phyloP scores from a whole-genome alignment of 352 stramenopile species.

The Blastocystis sp. region DNA sequence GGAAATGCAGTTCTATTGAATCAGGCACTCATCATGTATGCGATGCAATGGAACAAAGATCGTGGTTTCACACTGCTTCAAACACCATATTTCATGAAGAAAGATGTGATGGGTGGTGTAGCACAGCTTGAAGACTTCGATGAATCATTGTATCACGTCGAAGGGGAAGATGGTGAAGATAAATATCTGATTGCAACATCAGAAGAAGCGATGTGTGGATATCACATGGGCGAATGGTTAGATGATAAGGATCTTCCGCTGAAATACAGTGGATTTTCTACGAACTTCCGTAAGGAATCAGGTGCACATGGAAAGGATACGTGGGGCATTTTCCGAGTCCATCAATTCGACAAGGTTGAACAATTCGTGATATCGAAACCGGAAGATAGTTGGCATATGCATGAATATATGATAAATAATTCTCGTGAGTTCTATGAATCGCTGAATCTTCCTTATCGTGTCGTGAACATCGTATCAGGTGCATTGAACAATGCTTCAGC shows the following conservation, averaged over 20 bases:
- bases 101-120: conserved; percentile 93
- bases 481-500: conserved; percentile 95
- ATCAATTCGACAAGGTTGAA: conserved; percentile 96
- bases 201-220: conserved; percentile 97
- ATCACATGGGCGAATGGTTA: conserved; percentile 90
- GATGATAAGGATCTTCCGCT: conserved; percentile 74
- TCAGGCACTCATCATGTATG: conserved; percentile 96
- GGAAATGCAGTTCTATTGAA: conserved; percentile 94
- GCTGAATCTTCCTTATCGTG: conserved; percentile 92
- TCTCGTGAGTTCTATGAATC: conserved; percentile 95
- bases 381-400: conserved; percentile 73
- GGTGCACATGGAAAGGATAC: conserved; percentile 95
- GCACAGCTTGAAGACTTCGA: conserved; percentile 99
- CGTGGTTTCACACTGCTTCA: background rate
- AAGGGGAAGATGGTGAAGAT: conserved; percentile 70
- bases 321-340: conserved; percentile 98
- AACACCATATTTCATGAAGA: conserved; percentile 94
- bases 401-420: conserved; percentile 79
- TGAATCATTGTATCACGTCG: conserved; percentile 98
- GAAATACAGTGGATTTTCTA: conserved; percentile 86
- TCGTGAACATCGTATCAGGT: conserved; percentile 95
- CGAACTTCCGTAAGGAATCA: conserved; percentile 99
- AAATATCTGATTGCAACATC: conserved; percentile 99
- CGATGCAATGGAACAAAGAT: background rate
- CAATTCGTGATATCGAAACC: conserved; percentile 83